phyloP scores from a whole-genome alignment of 2,329 filamentous ascomycete species.

The Hypoxylon sp. region DNA sequence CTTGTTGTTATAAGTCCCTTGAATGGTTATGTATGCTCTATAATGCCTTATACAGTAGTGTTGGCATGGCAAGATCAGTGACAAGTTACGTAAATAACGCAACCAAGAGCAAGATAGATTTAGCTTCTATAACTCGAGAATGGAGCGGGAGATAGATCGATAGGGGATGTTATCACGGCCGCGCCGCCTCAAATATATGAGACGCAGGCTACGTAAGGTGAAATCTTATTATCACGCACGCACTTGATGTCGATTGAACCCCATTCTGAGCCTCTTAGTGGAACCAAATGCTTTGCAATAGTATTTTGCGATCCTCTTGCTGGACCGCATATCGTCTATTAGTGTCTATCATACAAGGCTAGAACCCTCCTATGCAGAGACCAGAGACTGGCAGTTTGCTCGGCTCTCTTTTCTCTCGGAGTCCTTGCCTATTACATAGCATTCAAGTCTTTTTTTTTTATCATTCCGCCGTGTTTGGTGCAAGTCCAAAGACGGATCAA shows the following conservation, averaged over 20 bases:
- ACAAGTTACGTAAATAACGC: not conserved
- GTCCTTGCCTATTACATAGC: slow-evolving; percentile 23
- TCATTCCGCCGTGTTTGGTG: not conserved
- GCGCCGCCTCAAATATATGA: too few species aligned
- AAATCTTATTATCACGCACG: slow-evolving; percentile 2
- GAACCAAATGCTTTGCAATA: slow-evolving; percentile 7
- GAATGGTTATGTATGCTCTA: too few species aligned
- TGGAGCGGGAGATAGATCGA: not conserved
- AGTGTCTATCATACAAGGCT: slow-evolving; percentile 35
- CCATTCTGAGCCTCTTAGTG: not conserved
- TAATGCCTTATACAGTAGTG: not conserved
- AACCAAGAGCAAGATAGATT: not conserved
- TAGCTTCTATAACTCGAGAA: not conserved
- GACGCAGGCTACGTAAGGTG: not conserved
- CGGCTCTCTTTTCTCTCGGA: slow-evolving; percentile 9
- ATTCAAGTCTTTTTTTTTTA: slow-evolving; percentile 13
- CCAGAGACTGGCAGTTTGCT: not conserved
- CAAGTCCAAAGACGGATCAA: slow-evolving; percentile 38
- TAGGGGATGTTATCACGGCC: not conserved
- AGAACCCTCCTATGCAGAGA: slow-evolving; percentile 4
- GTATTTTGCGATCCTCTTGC: slow-evolving; percentile 12
- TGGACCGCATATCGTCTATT: slow-evolving; percentile 36
- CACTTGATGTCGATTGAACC: not conserved
- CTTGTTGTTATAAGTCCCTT: not conserved
- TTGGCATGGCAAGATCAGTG: not conserved